These are phyloP conservation scores for Penicillium italicum DNA, from an alignment of 2,329 filamentous ascomycete genomes.

Conservation along the genomic window DNA sequence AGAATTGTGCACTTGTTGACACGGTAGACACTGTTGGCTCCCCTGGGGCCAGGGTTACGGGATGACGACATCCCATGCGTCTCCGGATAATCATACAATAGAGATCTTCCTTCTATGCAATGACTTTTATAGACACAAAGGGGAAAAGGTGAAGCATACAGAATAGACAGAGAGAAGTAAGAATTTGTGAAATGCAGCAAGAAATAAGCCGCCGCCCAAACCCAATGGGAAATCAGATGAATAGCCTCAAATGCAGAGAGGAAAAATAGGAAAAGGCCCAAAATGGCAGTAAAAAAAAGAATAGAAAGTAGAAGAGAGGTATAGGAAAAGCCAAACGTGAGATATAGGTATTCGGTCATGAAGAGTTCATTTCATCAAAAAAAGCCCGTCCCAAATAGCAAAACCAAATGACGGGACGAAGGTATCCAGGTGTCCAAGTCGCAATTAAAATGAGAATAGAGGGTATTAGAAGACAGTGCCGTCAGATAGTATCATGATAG, in stretches of 20 bases:
- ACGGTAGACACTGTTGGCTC: neutral
- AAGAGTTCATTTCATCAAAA: conserved; percentile 28
- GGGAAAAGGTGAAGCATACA: neutral
- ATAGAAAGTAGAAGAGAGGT: neutral
- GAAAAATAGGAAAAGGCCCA: neutral
- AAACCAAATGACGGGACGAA: neutral
- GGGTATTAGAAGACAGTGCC: conserved; percentile 80
- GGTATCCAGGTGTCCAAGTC: conserved; percentile 27
- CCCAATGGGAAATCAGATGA: neutral
- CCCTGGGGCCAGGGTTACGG: conserved; percentile 8
- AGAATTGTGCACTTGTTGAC: neutral
- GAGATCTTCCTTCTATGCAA: neutral
- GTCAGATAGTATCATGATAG: conserved; percentile 93
- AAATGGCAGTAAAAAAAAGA: conserved; percentile 5
- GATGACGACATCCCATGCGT: conserved; percentile 17
- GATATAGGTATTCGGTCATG: conserved; percentile 3
- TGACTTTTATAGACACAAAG: neutral
- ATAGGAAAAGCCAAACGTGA: conserved; percentile 3
- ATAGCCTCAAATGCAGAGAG: neutral
- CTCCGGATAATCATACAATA: neutral
- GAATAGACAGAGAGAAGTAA: neutral
- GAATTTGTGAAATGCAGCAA: neutral
- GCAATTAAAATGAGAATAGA: conserved; percentile 22
- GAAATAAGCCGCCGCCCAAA: neutral
- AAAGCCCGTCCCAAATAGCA: conserved; percentile 19